Evolutionary conservation across 352 stramenopile species (phyloP).

Genomic region (Pythium biforme): DNA sequence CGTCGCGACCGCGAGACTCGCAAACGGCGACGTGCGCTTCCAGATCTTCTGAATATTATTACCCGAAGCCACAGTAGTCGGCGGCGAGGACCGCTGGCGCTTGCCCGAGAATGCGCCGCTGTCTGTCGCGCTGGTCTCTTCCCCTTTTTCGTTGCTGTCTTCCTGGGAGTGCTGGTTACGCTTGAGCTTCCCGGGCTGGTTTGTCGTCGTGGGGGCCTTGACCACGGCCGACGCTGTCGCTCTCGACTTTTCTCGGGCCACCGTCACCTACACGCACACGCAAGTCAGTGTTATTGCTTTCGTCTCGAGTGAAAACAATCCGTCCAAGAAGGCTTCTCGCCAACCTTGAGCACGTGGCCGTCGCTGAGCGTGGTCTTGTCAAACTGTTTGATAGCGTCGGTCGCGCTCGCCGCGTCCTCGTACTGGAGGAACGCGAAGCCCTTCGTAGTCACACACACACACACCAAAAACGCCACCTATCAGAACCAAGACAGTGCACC

Average conservation of each 20-base stretch:
- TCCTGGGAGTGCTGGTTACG: slow-evolving; percentile 57
- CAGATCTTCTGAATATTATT: slow-evolving; percentile 8
- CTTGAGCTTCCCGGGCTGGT: slow-evolving; percentile 60
- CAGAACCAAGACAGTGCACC: too few species aligned
- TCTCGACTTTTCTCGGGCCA: slow-evolving; percentile 48
- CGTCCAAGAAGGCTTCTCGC: too few species aligned
- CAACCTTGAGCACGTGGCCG: slow-evolving; percentile 78
- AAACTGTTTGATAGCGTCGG: slow-evolving; percentile 56
- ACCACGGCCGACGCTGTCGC: not conserved
- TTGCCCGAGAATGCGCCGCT: slow-evolving; percentile 38
- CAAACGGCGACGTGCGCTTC: slow-evolving; percentile 10
- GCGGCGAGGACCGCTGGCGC: slow-evolving; percentile 60
- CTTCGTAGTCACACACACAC: slow-evolving; percentile 12
- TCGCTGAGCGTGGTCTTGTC: slow-evolving; percentile 62
- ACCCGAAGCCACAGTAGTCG: not conserved
- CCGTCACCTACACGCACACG: slow-evolving; percentile 49
- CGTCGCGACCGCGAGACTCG: not conserved
- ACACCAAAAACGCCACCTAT: too few species aligned
- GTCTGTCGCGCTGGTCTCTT: slow-evolving; percentile 20
- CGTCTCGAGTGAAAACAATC: too few species aligned
- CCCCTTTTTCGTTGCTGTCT: slow-evolving; percentile 23
- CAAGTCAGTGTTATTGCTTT: slow-evolving; percentile 11
- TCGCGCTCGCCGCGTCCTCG: slow-evolving; percentile 44
- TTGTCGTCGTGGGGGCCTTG: not conserved
- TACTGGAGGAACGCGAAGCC: slow-evolving; percentile 83